Evolutionary conservation across 805 yeast genomes (phyloP), one percentile per base, ranked within the genome.

Genomic region (Hanseniaspora pseudoguilliermondii): DNA sequence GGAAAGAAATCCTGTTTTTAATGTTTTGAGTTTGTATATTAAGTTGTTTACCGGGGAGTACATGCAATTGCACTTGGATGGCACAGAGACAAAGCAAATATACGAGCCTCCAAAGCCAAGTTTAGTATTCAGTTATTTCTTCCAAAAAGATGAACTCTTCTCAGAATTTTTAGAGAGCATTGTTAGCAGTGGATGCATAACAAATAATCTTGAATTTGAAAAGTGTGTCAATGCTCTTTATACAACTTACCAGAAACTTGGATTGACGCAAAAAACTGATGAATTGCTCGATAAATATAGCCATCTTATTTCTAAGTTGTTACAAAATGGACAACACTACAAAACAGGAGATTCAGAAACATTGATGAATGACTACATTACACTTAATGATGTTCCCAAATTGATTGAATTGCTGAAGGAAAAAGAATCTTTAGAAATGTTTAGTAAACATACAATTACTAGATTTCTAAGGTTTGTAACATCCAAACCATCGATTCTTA

Each of bases 41-140:
- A 84, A 85, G 32, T 84, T 91, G 0, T 93, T 91, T 65, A 91
- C 97, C 0, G 97, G 97, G 0, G 81, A 79, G 55, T 91, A 83
- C 65, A 71, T 69, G 32, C 84, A 51, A 43, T 6, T 40, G 15
- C 18, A 21, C 3, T n/a, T 16, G 16, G 29, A 50, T 21, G 38
- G 44, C 11, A 36, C 27, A 43, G 35, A 51, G 29, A 32, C 29
- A 34, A 74, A 64, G 40, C 84, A 90, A 16, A 85, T 93, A 0
- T 93, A 93, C 66, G 83, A 83, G 52, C 96, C 97, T 1, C 98
- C 98, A 3, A 77, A 82, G 52, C 97, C 97, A 7, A 76, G 89
- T 47, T 73, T 91, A 41, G 86, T 91, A 1, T 93, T 88, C 65
- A 82, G 91, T 2, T 81, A 95, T 1, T 93, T 93, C 66, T 80